A percentile compares a stretch with the other conserved stretches of the same genome.
Evolutionary conservation across 257 asterid genomes (phyloP).

Genomic region (Marsdenia floribunda): DNA sequence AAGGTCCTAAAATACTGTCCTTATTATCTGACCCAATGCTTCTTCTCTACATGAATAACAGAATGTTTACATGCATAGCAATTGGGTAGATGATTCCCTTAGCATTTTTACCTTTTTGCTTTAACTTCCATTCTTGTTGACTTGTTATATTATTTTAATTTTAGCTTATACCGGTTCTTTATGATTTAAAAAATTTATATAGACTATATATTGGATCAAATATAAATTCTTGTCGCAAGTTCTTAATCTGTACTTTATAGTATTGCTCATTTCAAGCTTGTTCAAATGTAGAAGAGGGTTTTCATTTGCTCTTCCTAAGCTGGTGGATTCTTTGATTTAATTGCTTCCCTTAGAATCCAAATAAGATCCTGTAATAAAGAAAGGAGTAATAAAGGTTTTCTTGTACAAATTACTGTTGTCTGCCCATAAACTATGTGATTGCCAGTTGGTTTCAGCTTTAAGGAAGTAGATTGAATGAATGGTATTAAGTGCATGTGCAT

Average conservation of each 20-base stretch:
- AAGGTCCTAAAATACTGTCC: constrained; percentile 41
- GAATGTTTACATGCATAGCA: not conserved
- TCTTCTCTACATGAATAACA: not conserved
- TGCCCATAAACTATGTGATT: too few species aligned
- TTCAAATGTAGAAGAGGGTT: too few species aligned
- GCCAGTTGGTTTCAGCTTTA: too few species aligned
- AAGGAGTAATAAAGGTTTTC: too few species aligned
- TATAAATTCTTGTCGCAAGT: not conserved
- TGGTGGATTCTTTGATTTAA: too few species aligned
- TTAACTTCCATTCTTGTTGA: constrained; percentile 7
- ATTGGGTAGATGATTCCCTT: not conserved
- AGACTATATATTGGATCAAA: not conserved
- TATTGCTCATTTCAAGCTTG: too few species aligned
- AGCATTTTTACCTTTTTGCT: not conserved
- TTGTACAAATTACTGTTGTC: too few species aligned
- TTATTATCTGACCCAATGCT: not conserved
- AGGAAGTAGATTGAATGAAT: too few species aligned
- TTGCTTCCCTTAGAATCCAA: too few species aligned
- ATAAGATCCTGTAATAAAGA: too few species aligned
- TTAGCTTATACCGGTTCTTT: not conserved
- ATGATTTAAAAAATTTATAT: not conserved
- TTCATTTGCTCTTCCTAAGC: too few species aligned
- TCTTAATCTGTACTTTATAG: not conserved
- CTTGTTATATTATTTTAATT: not conserved
- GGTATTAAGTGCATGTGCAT: not conserved